A percentile compares a stretch with the other conserved stretches of the same genome.
Conservation (phyloP, 2,329 filamentous ascomycete species). For the Coleophoma cylindrospora region DNA sequence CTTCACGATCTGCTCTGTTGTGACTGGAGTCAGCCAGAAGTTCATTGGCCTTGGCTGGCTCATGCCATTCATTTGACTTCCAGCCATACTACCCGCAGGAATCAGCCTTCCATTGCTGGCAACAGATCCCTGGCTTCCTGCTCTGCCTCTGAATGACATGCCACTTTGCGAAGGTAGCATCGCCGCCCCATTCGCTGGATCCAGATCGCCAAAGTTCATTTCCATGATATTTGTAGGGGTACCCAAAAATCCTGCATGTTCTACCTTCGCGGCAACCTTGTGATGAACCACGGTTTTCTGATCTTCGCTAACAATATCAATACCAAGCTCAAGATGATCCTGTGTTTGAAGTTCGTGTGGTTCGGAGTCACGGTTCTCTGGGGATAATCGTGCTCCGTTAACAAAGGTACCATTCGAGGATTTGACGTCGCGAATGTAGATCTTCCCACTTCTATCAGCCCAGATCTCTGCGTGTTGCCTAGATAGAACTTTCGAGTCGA, state of each 20-base stretch:
- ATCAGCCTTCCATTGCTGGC: constrained; percentile 53
- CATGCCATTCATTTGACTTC: constrained; percentile 49
- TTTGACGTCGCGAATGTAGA: constrained; percentile 96
- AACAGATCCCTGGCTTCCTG: constrained; percentile 61
- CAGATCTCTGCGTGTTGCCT: constrained; percentile 95
- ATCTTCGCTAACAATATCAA: constrained; percentile 98
- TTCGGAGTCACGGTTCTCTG: constrained; percentile 93
- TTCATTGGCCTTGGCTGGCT: constrained; percentile 72
- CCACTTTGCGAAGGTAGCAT: constrained; percentile 65
- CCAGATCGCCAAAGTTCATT: constrained; percentile 87
- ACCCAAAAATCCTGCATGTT: constrained; percentile 82
- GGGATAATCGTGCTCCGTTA: constrained; percentile 83
- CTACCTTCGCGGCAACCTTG: constrained; percentile 94
- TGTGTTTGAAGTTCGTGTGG: constrained; percentile 88
- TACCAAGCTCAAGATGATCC: constrained; percentile 90
- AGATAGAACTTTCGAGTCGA: constrained; percentile 96
- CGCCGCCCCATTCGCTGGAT: constrained; percentile 71
- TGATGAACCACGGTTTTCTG: constrained; percentile 98
- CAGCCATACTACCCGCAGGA: constrained; percentile 46
- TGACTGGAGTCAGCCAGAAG: constrained; percentile 83
- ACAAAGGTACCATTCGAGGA: constrained; percentile 99
- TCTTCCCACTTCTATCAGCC: constrained; percentile 78
- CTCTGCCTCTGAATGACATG: constrained; percentile 65
- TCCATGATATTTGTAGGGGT: constrained; percentile 74
- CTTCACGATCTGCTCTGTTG: constrained; percentile 92